Evolutionary conservation across 2,329 filamentous ascomycete species (phyloP), one percentile per base, ranked within the genome.

Genomic region (Alternaria gansuensis): DNA sequence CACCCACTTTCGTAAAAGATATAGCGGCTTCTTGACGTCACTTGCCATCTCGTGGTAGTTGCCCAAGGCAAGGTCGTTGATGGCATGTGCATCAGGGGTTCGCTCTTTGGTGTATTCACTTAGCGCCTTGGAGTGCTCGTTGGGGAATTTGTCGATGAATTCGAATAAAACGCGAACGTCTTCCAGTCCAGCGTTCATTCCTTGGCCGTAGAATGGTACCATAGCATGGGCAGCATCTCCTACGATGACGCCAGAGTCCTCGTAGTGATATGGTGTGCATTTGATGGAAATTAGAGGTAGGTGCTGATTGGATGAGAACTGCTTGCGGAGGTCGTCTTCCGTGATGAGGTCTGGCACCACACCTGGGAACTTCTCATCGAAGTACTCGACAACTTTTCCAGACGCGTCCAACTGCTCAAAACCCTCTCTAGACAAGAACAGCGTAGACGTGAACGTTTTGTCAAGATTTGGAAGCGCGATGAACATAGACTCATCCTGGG

Each of bases 171-270:
- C 88, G 7, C 90, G 88, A 11, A 99, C 93, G 70, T 97, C 94
- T 80, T 99, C 95, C 40, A 99, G 86, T 0, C 95, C 95, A 0
- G 95, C 91, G 73, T 99, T 99, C 88, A 99, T 96, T 36, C 95
- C 95, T 77, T 99, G 95, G 0, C 95, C 95, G 77, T 98, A 99
- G 78, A 99, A 99, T 0, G 95, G 95, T 0, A 99, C 93, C 89
- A 99, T 97, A 57, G 96, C 95, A 76, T 99, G 95, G 0, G 95
- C 93, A 7, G 95, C 93, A 75, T 99, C 95, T 58, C 95, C 95
- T 34, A 99, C 76, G 48, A 99, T 92, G 59, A 96, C 92, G 31
- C 85, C 92, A 0, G 88, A 90, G 24, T 87, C 87, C 49, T 80
- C 83, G 80, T 87, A 92, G 80, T 97, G 92, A 78, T 98, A 91